Base-by-base conservation (phyloP, 1,284 basidiomycete genomes). In the Prillingera fragicola region DNA sequence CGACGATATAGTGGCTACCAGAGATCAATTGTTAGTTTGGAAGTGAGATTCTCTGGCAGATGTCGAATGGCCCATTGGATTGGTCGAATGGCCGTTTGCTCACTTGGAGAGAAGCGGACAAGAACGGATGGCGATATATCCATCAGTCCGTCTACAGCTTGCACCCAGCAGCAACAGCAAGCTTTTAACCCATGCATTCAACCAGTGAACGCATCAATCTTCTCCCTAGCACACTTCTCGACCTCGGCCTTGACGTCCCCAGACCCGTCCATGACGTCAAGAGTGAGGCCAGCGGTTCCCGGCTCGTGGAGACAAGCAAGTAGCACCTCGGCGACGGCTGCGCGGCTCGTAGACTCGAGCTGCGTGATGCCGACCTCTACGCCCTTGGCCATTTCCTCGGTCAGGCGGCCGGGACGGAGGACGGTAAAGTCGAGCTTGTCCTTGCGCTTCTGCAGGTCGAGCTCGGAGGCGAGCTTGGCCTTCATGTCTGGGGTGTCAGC, bases 381-480 rank as follows among this genome's bases (percentile, higher is more conserved):
- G 1, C 80, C 80, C 1, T 72, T 75, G 0, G 79, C 79, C 1
- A 78, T 72, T 2, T 76, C 73, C 45, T 83, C 74, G 0, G 69
- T 74, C 13, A 87, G 71, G 0, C 70, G 69, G 3, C 80, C 81
- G 3, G 85, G 84, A 4, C 84, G 78, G 13, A 87, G 67, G 29
- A 86, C 82, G 7, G 80, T 81, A 78, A 78, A 86, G 33, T 80
- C 75, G 69, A 87, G 83, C 0, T 74, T 61, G 15, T 74, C 76
- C 22, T 82, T 76, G 33, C 70, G 60, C 8, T 10, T 9, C 18
- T 75, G 74, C 7, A 87, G 77, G 53, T 82, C 77, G 60, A 80
- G 77, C 67, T 87, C 84, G 5, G 84, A 83, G 48, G 80, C 77
- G 62, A 81, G 79, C 60, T 85, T 85, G 64, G 77, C 79, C 43